A percentile compares a stretch with the other conserved stretches of the same genome.
These are phyloP conservation scores for Hyphopichia wangnamkhiaoensis DNA, from an alignment of 1,139 yeast genomes.

Conservation along the genomic window DNA sequence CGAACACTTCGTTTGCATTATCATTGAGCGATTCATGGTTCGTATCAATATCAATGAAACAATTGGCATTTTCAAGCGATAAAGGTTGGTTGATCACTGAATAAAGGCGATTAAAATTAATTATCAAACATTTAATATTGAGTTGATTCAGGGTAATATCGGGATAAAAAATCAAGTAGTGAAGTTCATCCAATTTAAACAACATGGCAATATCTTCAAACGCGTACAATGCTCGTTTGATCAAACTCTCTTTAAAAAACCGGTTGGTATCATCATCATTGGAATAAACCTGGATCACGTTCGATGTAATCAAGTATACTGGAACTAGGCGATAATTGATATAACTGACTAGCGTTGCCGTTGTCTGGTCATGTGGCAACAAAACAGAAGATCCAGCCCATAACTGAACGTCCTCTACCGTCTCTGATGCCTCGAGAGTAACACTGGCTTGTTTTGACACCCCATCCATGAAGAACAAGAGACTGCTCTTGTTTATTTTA, in stretches of 20 bases:
- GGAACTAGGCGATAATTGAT: slow-evolving; percentile 31
- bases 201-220: slow-evolving; percentile 18
- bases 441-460: no score
- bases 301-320: slow-evolving; percentile 25
- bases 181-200: slow-evolving; percentile 12
- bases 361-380: slow-evolving; percentile 37
- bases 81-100: not conserved
- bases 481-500: no score
- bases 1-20: slow-evolving; percentile 27
- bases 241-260: slow-evolving; percentile 26
- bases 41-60: not conserved
- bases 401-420: not conserved
- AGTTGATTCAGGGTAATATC: slow-evolving; percentile 12
- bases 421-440: no score
- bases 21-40: not conserved
- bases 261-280: slow-evolving; percentile 18
- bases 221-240: slow-evolving; percentile 12
- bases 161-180: slow-evolving; percentile 22
- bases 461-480: no score
- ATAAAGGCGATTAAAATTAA: slow-evolving; percentile 14
- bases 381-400: no score
- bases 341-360: not conserved
- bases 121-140: slow-evolving; percentile 16
- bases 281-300: slow-evolving; percentile 30
- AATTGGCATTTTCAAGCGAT: not conserved